A percentile compares a stretch with the other conserved stretches of the same genome.
Evolutionary conservation across 2,329 filamentous ascomycete species (phyloP).

Genomic region (Fusarium burgessii): DNA sequence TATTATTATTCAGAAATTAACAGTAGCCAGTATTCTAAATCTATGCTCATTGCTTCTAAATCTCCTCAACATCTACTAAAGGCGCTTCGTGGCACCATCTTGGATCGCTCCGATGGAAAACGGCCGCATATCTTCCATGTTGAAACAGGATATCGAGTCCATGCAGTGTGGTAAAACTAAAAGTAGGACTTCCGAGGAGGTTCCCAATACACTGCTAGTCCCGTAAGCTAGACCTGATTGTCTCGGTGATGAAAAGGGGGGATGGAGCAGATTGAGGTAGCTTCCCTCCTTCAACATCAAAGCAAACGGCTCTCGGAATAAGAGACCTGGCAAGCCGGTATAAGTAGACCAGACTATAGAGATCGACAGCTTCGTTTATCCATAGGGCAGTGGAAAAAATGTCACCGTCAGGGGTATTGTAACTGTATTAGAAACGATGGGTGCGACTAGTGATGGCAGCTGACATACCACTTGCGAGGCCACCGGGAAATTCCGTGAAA

Average conservation of each 20-base stretch:
- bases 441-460: neutral
- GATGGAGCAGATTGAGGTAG: neutral
- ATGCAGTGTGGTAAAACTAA: neutral
- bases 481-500: neutral
- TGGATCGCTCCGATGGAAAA: neutral
- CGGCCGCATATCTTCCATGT: neutral
- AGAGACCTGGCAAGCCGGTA: too few species aligned
- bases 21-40: neutral
- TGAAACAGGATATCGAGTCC: neutral
- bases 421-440: neutral
- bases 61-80: neutral
- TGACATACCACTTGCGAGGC: neutral
- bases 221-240: neutral
- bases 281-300: neutral
- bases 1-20: neutral
- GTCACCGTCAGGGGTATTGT: neutral
- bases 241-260: neutral
- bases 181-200: neutral
- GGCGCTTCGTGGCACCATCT: neutral
- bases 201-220: neutral
- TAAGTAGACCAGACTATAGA: neutral
- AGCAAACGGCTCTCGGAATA: neutral
- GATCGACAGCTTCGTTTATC: neutral
- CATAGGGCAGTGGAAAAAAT: neutral
- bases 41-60: neutral